Conservation (phyloP, 257 asterid species). For the Solanum paucissectum region DNA sequence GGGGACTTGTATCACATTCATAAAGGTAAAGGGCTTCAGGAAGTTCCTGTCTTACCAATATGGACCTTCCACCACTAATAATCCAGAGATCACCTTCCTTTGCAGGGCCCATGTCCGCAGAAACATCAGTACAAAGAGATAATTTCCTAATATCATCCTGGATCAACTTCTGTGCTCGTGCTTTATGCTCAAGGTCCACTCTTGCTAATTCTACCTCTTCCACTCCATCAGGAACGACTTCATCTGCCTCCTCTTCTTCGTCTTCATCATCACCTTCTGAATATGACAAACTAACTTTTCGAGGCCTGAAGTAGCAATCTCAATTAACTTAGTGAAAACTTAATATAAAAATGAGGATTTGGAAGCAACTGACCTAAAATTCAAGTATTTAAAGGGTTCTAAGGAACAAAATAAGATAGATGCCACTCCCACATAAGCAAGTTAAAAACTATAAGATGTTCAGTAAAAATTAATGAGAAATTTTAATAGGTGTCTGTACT, state of each 20-base stretch:
- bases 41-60: constrained; percentile 41
- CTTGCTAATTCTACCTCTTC: constrained; percentile 98
- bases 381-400: neutral
- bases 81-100: constrained; percentile 69
- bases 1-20: neutral
- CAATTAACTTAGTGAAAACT: neutral
- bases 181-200: constrained; percentile 76
- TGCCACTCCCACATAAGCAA: neutral
- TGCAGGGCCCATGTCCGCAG: constrained; percentile 47
- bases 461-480: neutral
- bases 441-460: neutral
- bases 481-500: constrained; percentile 37
- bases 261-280: constrained; percentile 80
- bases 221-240: constrained; percentile 98
- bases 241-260: constrained; percentile 99
- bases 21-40: neutral
- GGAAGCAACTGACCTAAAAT: neutral
- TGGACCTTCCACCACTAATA: constrained; percentile 71
- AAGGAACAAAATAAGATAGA: neutral
- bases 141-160: constrained; percentile 68
- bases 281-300: constrained; percentile 69
- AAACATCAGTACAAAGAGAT: constrained; percentile 40
- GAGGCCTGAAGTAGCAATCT: constrained; percentile 56
- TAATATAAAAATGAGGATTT: constrained; percentile 1
- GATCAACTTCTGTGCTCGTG: constrained; percentile 53